phyloP scores from a whole-genome alignment of 768 basidiomycete species.

The Psilocybe tampanensis region DNA sequence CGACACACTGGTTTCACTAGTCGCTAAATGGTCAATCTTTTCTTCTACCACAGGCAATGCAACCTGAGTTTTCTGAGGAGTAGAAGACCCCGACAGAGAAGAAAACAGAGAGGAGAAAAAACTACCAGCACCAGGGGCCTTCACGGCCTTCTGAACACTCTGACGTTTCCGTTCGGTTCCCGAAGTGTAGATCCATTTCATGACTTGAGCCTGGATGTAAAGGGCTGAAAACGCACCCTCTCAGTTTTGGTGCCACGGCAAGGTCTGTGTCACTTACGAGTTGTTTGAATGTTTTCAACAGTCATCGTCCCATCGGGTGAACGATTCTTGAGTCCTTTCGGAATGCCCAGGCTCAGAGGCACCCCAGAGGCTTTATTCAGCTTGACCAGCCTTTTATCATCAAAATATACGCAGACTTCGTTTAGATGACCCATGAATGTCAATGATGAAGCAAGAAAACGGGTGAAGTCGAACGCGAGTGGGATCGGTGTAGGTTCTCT shows the following conservation, averaged over 20 bases:
- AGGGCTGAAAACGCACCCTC: slow-evolving; percentile 54
- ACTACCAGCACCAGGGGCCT: slow-evolving; percentile 26
- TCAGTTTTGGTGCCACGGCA: slow-evolving; percentile 9
- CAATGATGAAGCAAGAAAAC: slow-evolving; percentile 88
- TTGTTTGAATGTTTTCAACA: slow-evolving; percentile 62
- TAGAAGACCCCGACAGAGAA: slow-evolving; percentile 36
- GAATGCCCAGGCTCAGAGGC: slow-evolving; percentile 52
- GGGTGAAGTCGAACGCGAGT: slow-evolving; percentile 81
- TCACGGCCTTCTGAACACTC: slow-evolving; percentile 31
- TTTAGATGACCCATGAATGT: slow-evolving; percentile 88
- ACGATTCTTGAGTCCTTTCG: slow-evolving; percentile 54
- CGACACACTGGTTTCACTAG: slow-evolving; percentile 56
- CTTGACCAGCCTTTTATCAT: slow-evolving; percentile 71
- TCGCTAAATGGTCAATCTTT: slow-evolving; percentile 36
- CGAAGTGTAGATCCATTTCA: slow-evolving; percentile 73
- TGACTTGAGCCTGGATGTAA: slow-evolving; percentile 79
- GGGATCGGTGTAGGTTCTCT: slow-evolving; percentile 83
- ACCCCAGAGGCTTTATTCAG: slow-evolving; percentile 64
- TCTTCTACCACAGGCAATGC: slow-evolving; percentile 36
- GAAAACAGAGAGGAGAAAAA: slow-evolving; percentile 55
- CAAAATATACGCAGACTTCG: slow-evolving; percentile 80
- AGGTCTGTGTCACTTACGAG: slow-evolving; percentile 44
- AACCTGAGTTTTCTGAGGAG: slow-evolving; percentile 37
- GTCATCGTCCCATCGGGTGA: slow-evolving; percentile 70
- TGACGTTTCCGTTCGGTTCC: slow-evolving; percentile 60